Base-by-base conservation (phyloP, 345 rosid species). In the Acer saccharum region DNA sequence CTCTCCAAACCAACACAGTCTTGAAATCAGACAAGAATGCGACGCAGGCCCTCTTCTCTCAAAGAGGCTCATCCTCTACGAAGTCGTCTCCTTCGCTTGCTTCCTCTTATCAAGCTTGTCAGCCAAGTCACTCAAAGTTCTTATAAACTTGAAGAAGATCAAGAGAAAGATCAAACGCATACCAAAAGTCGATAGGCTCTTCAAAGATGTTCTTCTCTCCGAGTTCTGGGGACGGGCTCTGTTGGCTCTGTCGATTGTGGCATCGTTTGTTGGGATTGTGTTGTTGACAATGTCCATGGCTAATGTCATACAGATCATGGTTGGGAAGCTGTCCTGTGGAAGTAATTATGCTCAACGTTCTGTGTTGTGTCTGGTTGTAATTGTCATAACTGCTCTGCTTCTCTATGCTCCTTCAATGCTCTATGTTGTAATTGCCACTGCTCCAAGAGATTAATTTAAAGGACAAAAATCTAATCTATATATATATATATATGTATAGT, bases 91-190 rank as follows among this genome's bases (percentile, higher is more conserved):
- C 0, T 85, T 85, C 69, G 80, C 76, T 7, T 78, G 54, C 76
- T 83, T 78, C 79, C 87, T 86, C 68, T 46, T 83, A 13, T 83
- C 88, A 1, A 83, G 79, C 71, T 84, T 83, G 18, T 81, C 67
- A 6, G 89, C 89, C 46, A 85, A 85, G 71, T 72, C 83, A 13
- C 79, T 85, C 32, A 83, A 79, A 71, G 71, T 76, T 54, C 79
- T 41, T 16, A 25, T 29, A 0, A 73, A 9, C 65, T 21, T 1
- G 61, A 74, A 52, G 55, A 25, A 3, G 0, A 9, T 52, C 18
- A 52, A 52, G 18, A 52, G 17, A 52, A 52, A 13, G 18, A 52
- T 52, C 55, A 52, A 52, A 52, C 55, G 18, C 18, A 52, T 52
- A 52, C 55, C 55, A 52, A 52, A 52, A 52, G 1, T 52, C 14